phyloP scores from a whole-genome alignment of 2,329 filamentous ascomycete genomes.

The Chalaropsis ovoidea region DNA sequence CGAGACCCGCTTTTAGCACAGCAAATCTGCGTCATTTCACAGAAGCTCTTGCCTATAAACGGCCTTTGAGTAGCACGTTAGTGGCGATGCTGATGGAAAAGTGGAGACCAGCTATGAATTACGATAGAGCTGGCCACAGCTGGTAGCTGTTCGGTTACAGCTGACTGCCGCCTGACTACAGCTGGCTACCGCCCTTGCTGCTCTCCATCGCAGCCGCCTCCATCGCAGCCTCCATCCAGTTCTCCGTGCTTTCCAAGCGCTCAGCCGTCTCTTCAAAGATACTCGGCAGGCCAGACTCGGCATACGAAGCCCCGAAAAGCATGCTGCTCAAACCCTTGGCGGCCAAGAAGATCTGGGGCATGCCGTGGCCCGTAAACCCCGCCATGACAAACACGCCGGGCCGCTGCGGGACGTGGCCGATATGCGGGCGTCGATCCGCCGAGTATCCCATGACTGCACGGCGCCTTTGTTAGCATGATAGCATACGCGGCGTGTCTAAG shows the following conservation, averaged over 20 bases:
- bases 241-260: constrained; percentile 2
- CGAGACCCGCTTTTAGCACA: constrained; percentile 4
- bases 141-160: no score
- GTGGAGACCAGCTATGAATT: not conserved
- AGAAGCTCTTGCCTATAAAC: constrained; percentile 23
- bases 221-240: constrained; percentile 11
- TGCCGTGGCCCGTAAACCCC: constrained; percentile 44
- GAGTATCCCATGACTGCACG: constrained; percentile 37
- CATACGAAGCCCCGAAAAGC: constrained; percentile 31
- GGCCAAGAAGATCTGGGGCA: constrained; percentile 38
- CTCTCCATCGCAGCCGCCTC: no score
- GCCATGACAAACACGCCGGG: constrained; percentile 38
- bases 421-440: constrained; percentile 36
- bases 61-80: not conserved
- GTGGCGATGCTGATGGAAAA: constrained; percentile 11
- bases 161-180: not conserved
- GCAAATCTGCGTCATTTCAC: constrained; percentile 15
- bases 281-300: constrained; percentile 29
- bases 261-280: constrained; percentile 17
- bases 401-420: constrained; percentile 37
- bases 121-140: not conserved
- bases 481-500: no score
- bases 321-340: constrained; percentile 37
- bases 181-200: not conserved
- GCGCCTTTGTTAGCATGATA: not conserved